Conservation (phyloP, 768 basidiomycete genomes). For the Postia placenta region DNA sequence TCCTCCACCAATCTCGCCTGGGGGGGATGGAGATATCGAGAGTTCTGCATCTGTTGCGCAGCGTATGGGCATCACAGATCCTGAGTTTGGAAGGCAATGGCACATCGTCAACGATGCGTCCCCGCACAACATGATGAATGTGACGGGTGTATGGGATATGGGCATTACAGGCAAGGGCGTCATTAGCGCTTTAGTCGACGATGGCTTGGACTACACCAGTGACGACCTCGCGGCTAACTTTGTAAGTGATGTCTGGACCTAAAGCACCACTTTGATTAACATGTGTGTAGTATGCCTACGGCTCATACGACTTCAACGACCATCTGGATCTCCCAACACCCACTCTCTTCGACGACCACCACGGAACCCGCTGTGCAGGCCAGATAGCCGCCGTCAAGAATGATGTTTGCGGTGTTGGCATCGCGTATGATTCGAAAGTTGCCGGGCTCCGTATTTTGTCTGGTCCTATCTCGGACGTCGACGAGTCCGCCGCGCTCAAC, state of each 20-base stretch:
- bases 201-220: conserved; percentile 88
- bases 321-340: conserved; percentile 85
- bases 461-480: conserved; percentile 89
- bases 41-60: conserved; percentile 45
- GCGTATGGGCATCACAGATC: conserved; percentile 70
- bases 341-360: conserved; percentile 84
- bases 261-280: neutral
- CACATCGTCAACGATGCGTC: conserved; percentile 86
- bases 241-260: conserved; percentile 43
- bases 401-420: conserved; percentile 88
- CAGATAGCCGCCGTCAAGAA: conserved; percentile 94
- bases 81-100: conserved; percentile 85
- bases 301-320: conserved; percentile 96
- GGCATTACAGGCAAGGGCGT: conserved; percentile 86
- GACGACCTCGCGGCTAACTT: conserved; percentile 89
- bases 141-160: conserved; percentile 87
- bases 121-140: conserved; percentile 85
- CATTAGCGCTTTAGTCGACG: conserved; percentile 87
- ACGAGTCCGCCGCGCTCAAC: conserved; percentile 94
- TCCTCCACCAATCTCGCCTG: conserved; percentile 39
- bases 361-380: conserved; percentile 96
- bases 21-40: conserved; percentile 20
- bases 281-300: conserved; percentile 59
- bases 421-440: conserved; percentile 87
- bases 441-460: conserved; percentile 95